Conservation (phyloP, 345 rosid species). For the Firmiana major region DNA sequence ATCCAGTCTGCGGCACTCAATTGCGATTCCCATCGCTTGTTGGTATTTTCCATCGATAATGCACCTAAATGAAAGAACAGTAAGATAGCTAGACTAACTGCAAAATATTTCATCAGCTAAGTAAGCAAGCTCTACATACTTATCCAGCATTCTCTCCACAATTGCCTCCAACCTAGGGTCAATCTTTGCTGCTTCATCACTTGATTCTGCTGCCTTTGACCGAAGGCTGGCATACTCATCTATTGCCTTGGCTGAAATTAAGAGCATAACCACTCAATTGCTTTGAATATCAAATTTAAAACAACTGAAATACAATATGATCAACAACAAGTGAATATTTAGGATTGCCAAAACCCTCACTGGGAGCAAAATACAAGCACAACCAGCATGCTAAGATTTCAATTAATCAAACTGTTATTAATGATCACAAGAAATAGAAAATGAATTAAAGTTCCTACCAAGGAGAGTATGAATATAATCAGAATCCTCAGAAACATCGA, state of each 20-base stretch:
- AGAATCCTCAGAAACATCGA: slow-evolving; percentile 95
- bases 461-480: slow-evolving; percentile 92
- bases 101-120: neutral
- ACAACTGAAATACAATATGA: neutral
- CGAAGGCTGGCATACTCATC: slow-evolving; percentile 95
- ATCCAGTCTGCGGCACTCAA: slow-evolving; percentile 95
- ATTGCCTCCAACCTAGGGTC: slow-evolving; percentile 90
- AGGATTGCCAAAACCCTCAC: neutral
- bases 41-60: slow-evolving; percentile 90
- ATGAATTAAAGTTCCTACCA: slow-evolving; percentile 40
- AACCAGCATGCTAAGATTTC: neutral
- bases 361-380: neutral
- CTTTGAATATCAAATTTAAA: neutral
- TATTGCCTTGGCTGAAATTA: slow-evolving; percentile 82
- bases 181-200: slow-evolving; percentile 51
- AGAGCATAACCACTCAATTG: slow-evolving; percentile 10
- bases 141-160: slow-evolving; percentile 97
- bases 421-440: neutral
- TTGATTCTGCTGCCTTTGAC: slow-evolving; percentile 76
- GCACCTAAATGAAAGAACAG: slow-evolving; percentile 52
- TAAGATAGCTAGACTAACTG: slow-evolving; percentile 15
- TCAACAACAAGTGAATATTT: neutral
- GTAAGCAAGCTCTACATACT: slow-evolving; percentile 46
- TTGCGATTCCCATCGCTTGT: slow-evolving; percentile 98
- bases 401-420: neutral